Conservation (phyloP, 2,329 filamentous ascomycete genomes). For the Arthrobotrys conoides region DNA sequence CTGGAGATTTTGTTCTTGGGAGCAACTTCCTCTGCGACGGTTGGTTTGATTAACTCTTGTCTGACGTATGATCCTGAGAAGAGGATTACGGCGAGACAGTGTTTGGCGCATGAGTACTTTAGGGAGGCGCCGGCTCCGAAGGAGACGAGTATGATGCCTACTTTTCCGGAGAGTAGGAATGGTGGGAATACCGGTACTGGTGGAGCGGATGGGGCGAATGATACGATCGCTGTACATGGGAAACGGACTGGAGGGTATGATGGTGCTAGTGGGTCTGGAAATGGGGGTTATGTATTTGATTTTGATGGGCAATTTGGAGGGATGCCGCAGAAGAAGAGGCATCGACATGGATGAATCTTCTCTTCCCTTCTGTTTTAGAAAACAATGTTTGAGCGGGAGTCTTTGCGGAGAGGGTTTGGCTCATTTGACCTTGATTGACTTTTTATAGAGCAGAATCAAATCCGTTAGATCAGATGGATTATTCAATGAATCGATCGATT, state of each 20-base stretch:
- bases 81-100: constrained; percentile 86
- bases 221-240: constrained; percentile 54
- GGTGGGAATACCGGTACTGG: constrained; percentile 20
- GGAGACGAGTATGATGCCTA: constrained; percentile 65
- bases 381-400: constrained; percentile 1
- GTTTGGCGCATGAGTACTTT: constrained; percentile 91
- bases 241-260: constrained; percentile 46
- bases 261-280: constrained; percentile 26
- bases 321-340: constrained; percentile 59
- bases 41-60: constrained; percentile 81
- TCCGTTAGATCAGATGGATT: neutral
- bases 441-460: neutral
- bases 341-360: constrained; percentile 39
- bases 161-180: constrained; percentile 66
- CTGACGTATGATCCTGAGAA: constrained; percentile 94
- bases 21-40: constrained; percentile 64
- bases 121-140: constrained; percentile 70
- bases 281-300: constrained; percentile 57
- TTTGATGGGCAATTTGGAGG: constrained; percentile 58
- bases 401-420: neutral
- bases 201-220: constrained; percentile 32
- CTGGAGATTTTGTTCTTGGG: constrained; percentile 65
- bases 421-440: neutral
- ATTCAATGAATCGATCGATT: too few relatives aligned
- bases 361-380: neutral